These are phyloP conservation scores for Tetracentron sinense DNA, from an alignment of 164 flowering plant genomes.

Conservation along the genomic window DNA sequence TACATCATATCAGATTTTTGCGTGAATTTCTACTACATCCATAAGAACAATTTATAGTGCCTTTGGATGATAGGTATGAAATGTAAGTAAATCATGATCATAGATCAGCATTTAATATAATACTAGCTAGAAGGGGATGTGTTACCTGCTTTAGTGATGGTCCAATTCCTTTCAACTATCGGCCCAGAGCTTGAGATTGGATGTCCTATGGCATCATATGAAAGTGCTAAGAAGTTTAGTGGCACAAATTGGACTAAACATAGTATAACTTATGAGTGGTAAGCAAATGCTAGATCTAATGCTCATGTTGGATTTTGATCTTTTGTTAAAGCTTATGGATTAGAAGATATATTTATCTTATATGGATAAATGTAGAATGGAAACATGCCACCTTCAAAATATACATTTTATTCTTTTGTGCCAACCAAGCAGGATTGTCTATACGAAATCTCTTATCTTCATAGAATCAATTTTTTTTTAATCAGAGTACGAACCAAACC, in stretches of 20 bases:
- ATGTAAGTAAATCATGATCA: conserved; percentile 94
- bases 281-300: conserved; percentile 23
- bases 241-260: conserved; percentile 17
- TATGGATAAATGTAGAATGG: no score
- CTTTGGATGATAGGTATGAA: conserved; percentile 61
- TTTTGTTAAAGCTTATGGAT: no score
- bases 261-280: conserved; percentile 91
- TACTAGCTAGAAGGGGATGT: conserved; percentile 89
- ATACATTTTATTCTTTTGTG: no score
- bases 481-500: no score
- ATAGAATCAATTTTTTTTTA: no score
- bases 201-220: conserved; percentile 9
- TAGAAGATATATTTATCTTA: no score
- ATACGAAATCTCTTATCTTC: no score
- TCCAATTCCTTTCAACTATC: conserved; percentile 75
- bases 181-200: conserved; percentile 8
- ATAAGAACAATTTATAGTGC: conserved; percentile 6
- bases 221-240: conserved; percentile 16
- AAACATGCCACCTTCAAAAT: no score
- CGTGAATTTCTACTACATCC: not conserved
- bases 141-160: conserved; percentile 65
- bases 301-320: no score
- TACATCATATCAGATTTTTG: no score
- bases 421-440: no score
- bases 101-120: conserved; percentile 79